Conservation (phyloP, 23 red algal genomes). For the Gracilaria vermiculophylla region DNA sequence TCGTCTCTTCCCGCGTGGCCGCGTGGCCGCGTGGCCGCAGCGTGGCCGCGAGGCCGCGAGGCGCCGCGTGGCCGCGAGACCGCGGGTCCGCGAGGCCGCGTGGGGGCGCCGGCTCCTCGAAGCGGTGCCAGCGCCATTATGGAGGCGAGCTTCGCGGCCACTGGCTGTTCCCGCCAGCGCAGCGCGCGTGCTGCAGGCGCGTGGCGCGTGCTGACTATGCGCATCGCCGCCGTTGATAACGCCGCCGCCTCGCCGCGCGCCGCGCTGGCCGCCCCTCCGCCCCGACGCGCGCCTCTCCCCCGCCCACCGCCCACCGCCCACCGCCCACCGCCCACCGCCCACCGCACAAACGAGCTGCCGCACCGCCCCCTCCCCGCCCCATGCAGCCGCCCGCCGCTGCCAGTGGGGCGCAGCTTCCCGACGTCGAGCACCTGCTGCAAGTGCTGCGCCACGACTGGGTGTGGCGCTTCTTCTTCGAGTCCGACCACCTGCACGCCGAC, state of each 20-base stretch:
- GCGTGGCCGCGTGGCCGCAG: too few relatives aligned
- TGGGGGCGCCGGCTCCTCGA: background rate
- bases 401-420: background rate
- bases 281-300: background rate
- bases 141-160: background rate
- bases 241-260: too few relatives aligned
- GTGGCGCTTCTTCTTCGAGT: conserved; percentile 44
- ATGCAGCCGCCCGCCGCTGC: background rate
- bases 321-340: background rate
- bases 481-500: conserved; percentile 1
- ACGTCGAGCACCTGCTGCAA: conserved; percentile 5
- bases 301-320: background rate
- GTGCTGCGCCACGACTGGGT: conserved; percentile 53
- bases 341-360: background rate
- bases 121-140: background rate
- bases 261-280: too few relatives aligned
- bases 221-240: too few relatives aligned
- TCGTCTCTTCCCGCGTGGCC: too few relatives aligned
- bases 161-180: background rate
- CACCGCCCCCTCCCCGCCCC: background rate
- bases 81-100: too few relatives aligned
- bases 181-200: too few relatives aligned
- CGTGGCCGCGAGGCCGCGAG: too few relatives aligned
- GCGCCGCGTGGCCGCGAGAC: too few relatives aligned
- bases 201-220: too few relatives aligned